Evolutionary conservation across 805 yeast species (phyloP).

Genomic region (Yamadazyma endophytica): DNA sequence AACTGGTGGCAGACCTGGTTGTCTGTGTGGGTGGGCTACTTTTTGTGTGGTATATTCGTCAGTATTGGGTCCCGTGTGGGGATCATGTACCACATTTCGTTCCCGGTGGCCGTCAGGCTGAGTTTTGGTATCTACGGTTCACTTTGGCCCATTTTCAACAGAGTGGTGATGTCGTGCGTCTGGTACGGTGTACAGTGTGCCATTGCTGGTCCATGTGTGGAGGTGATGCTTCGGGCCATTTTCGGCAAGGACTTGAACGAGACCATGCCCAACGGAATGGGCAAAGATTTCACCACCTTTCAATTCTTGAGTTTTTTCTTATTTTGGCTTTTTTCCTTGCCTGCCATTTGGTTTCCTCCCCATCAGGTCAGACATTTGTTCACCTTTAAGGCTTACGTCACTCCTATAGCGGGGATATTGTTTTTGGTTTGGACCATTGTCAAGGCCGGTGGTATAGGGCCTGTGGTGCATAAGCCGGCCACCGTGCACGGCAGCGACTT

Average conservation of each 20-base stretch:
- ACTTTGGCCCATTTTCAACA: constrained; percentile 81
- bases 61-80: constrained; percentile 75
- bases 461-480: constrained; percentile 53
- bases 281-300: constrained; percentile 64
- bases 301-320: constrained; percentile 73
- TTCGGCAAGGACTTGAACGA: constrained; percentile 62
- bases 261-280: constrained; percentile 61
- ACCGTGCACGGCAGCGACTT: constrained; percentile 54
- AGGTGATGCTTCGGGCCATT: constrained; percentile 70
- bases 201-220: constrained; percentile 79
- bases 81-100: constrained; percentile 72
- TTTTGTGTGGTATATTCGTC: constrained; percentile 65
- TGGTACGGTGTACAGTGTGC: constrained; percentile 89
- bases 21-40: constrained; percentile 83
- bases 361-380: constrained; percentile 80
- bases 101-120: constrained; percentile 78
- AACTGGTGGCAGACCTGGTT: constrained; percentile 93
- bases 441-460: constrained; percentile 77
- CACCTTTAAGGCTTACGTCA: constrained; percentile 72
- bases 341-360: constrained; percentile 78
- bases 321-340: constrained; percentile 77
- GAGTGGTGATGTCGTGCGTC: constrained; percentile 82
- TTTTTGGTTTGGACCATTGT: constrained; percentile 81
- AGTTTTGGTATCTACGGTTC: constrained; percentile 87
- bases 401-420: constrained; percentile 80